Conservation (phyloP, 306 rosid genomes). For the Oemleria cerasiformis region DNA sequence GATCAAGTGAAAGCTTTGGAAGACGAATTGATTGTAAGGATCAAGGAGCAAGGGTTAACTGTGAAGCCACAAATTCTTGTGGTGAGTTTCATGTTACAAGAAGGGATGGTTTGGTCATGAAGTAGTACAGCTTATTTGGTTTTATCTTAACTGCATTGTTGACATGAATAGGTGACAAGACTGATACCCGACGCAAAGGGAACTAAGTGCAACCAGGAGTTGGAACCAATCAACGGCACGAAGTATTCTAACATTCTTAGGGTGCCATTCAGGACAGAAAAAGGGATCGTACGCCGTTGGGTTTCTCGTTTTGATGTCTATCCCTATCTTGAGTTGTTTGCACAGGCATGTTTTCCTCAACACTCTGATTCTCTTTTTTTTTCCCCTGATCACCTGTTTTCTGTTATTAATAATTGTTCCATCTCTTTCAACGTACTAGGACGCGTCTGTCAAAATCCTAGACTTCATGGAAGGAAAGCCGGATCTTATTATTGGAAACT, state of each 20-base stretch:
- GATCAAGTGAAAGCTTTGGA: conserved; percentile 93
- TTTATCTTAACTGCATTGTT: conserved; percentile 6
- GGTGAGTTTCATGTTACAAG: conserved; percentile 38
- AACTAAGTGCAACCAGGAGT: conserved; percentile 76
- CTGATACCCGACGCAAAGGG: conserved; percentile 88
- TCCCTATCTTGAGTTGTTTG: conserved; percentile 80
- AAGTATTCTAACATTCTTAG: conserved; percentile 75
- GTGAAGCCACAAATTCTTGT: conserved; percentile 84
- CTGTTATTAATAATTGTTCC: not conserved
- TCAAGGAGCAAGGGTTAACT: conserved; percentile 71
- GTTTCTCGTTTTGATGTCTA: conserved; percentile 91
- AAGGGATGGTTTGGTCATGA: not conserved
- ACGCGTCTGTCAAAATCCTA: conserved; percentile 59
- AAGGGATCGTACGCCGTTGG: conserved; percentile 65
- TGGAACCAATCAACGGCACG: conserved; percentile 68
- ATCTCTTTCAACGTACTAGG: conserved; percentile 35
- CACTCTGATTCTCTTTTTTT: not conserved
- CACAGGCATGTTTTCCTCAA: conserved; percentile 45
- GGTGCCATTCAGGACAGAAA: conserved; percentile 70
- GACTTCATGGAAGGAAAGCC: conserved; percentile 77
- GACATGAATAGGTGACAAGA: conserved; percentile 57
- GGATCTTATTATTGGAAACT: conserved; percentile 82
- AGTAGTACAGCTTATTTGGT: not conserved
- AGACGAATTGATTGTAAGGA: conserved; percentile 65
- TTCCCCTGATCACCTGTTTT: conserved; percentile 10